These are phyloP conservation scores for Striga hermonthica DNA, from an alignment of 305 asterid species.

Conservation along the genomic window DNA sequence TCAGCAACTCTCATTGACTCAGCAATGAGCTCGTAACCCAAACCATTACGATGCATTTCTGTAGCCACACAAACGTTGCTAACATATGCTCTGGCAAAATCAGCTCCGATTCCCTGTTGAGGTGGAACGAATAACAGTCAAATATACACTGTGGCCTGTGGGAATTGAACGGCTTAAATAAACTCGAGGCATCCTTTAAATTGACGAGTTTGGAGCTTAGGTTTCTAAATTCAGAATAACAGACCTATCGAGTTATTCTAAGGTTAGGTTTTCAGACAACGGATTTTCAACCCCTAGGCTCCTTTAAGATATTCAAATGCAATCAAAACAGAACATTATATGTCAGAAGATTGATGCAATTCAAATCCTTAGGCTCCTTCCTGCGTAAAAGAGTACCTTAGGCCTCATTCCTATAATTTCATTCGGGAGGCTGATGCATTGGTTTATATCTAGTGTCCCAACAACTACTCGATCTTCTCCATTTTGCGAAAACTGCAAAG, in stretches of 20 bases:
- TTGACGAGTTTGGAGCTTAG: too few species aligned
- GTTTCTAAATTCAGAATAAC: too few species aligned
- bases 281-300: not conserved
- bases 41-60: constrained; percentile 78
- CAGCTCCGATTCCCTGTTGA: constrained; percentile 76
- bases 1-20: constrained; percentile 64
- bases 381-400: constrained; percentile 42
- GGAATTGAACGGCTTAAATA: constrained; percentile 17
- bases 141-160: constrained; percentile 9
- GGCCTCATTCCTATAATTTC: constrained; percentile 81
- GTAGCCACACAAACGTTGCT: constrained; percentile 85
- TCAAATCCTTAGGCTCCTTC: not conserved
- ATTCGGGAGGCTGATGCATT: constrained; percentile 79
- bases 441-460: constrained; percentile 85
- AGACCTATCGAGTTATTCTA: too few species aligned
- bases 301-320: constrained; percentile 3
- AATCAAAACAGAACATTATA: not conserved
- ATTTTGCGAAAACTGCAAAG: constrained; percentile 55
- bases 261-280: not conserved
- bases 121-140: constrained; percentile 31
- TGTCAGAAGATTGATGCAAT: not conserved
- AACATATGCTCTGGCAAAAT: constrained; percentile 86
- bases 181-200: not conserved
- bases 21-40: constrained; percentile 68
- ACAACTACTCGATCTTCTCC: constrained; percentile 73